Conservation (phyloP, 805 yeast genomes). For the Saturnispora bothae region DNA sequence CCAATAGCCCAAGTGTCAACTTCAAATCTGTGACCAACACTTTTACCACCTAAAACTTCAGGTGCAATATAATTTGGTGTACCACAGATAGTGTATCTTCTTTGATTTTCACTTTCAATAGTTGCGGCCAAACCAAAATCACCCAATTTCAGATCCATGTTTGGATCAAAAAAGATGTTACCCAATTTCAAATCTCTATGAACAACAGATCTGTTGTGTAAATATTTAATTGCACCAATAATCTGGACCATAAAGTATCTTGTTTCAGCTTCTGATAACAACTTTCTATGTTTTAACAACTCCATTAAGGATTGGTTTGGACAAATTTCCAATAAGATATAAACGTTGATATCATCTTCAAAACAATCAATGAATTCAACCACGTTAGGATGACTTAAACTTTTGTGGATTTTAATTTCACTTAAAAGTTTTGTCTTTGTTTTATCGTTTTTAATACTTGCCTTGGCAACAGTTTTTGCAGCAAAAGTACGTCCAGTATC, state of each 20-base stretch:
- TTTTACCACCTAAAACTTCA: conserved; percentile 84
- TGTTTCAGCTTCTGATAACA: conserved; percentile 86
- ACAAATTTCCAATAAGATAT: conserved; percentile 87
- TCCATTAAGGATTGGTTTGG: conserved; percentile 94
- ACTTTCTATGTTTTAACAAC: conserved; percentile 70
- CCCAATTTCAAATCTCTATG: conserved; percentile 96
- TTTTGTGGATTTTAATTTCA: conserved; percentile 90
- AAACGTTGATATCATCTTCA: conserved; percentile 92
- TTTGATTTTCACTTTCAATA: conserved; percentile 53
- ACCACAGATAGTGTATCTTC: conserved; percentile 93
- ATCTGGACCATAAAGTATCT: conserved; percentile 84
- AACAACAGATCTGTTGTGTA: conserved; percentile 85
- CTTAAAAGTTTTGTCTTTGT: conserved; percentile 78
- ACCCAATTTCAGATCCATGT: conserved; percentile 92
- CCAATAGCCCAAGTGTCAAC: conserved; percentile 98
- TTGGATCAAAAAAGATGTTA: conserved; percentile 85
- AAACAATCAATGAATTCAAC: conserved; percentile 93
- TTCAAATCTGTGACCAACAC: conserved; percentile 83
- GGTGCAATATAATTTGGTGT: conserved; percentile 99
- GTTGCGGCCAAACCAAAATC: conserved; percentile 98
- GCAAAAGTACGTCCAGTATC: conserved; percentile 81
- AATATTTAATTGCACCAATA: conserved; percentile 85
- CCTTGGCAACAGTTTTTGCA: conserved; percentile 96
- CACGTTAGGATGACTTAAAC: conserved; percentile 78
- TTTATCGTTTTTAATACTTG: conserved; percentile 82